Evolutionary conservation across 345 rosid species (phyloP), one percentile per base, ranked within the genome.

Genomic region (Cardamine chenopodiifolia): DNA sequence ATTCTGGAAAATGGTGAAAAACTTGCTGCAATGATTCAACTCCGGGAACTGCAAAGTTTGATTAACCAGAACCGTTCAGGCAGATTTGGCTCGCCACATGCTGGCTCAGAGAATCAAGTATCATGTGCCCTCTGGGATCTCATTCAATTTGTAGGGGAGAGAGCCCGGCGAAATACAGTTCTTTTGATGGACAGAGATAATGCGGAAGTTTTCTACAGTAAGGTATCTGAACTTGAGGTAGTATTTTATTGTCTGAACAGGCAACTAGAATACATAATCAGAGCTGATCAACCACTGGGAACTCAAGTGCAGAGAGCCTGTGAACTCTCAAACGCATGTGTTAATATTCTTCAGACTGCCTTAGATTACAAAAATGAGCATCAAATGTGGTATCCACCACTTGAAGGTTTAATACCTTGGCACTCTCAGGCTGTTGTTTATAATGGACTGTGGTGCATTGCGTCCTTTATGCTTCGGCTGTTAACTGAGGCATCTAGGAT

Each of bases 151-250:
- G 96, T 92, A 70, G 98, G 98, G 63, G 98, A 95, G 60, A 86
- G 81, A 85, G 83, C 97, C 68, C 87, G 99, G 18, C 78, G 88
- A 35, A 90, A 87, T 79, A 90, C 93, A 44, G 89, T 95, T 81
- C 96, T 92, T 68, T 85, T 95, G 67, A 90, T 90, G 99, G 99
- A 90, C 80, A 90, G 97, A 77, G 98, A 95, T 70, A 90, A 90
- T 85, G 90, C 90, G 62, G 97, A 95, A 85, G 97, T 92, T 11
- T 95, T 95, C 81, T 95, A 87, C 72, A 95, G 97, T 76, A 92
- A 90, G 85, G 97, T 95, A 72, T 95, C 97, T 72, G 89, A 90
- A 75, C 89, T 92, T 75, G 92, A 92, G 77, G 90, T 89, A 77
- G 76, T 89, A 28, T 92, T 95, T 82, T 76, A 85, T 82, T 89